These are phyloP conservation scores for Cyanidioschyzon merolae DNA, from an alignment of 23 red algal genomes.

Conservation along the genomic window DNA sequence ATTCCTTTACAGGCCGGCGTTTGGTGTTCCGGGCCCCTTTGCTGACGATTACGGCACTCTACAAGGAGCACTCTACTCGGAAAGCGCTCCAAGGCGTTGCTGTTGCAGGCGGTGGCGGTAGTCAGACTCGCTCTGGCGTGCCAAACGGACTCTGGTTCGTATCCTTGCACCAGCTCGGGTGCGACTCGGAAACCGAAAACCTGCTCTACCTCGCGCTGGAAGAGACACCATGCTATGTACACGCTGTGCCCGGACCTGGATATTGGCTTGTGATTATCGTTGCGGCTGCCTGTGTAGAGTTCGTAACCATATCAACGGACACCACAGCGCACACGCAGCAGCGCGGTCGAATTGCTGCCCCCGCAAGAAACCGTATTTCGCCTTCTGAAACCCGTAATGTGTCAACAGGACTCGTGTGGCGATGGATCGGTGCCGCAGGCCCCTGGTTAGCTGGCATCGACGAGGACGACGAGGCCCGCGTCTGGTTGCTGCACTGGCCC, in stretches of 20 bases:
- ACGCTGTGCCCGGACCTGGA: neutral
- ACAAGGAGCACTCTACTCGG: neutral
- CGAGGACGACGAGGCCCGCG: neutral
- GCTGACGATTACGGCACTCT: neutral
- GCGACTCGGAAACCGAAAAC: neutral
- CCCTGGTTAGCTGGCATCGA: neutral
- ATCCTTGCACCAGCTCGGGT: neutral
- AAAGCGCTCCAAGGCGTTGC: neutral
- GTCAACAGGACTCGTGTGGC: neutral
- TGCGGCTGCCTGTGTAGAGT: neutral
- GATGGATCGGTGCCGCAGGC: neutral
- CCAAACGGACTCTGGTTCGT: neutral
- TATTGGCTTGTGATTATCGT: neutral
- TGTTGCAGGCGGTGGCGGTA: neutral
- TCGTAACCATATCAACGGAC: neutral
- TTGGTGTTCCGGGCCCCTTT: neutral
- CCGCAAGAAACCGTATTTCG: neutral
- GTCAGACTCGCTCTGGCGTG: neutral
- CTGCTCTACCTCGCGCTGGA: neutral
- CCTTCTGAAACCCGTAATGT: neutral
- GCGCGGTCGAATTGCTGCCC: neutral
- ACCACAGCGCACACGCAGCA: neutral
- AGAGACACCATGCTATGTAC: neutral
- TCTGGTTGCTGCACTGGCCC: neutral
- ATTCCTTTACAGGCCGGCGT: too few species aligned